phyloP scores from a whole-genome alignment of 2,329 filamentous ascomycete genomes.

The Fusarium sp. region DNA sequence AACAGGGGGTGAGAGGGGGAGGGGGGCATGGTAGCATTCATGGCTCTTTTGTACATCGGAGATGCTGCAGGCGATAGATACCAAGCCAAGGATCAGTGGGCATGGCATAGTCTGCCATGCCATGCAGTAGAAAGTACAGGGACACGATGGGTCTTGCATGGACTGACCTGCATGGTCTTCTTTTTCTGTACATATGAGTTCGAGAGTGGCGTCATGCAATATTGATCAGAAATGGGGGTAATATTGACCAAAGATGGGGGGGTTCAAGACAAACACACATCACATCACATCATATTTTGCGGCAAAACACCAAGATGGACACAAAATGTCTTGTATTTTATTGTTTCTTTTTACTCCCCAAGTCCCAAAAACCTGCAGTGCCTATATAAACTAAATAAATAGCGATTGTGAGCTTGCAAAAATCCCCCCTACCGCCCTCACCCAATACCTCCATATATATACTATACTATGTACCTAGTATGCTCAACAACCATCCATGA shows the following conservation, averaged over 20 bases:
- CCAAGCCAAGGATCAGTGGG: not conserved
- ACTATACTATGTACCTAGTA: slow-evolving; percentile 18
- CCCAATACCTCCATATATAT: slow-evolving; percentile 29
- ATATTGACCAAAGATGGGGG: no score
- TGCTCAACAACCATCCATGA: slow-evolving; percentile 35
- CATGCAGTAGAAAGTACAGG: not conserved
- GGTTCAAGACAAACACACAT: not conserved
- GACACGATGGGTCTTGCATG: not conserved
- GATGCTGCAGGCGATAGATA: slow-evolving; percentile 1
- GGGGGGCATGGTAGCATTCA: not conserved
- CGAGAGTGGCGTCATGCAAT: not conserved
- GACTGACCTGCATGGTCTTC: not conserved
- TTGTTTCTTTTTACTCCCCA: slow-evolving; percentile 9
- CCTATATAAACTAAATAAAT: slow-evolving; percentile 27
- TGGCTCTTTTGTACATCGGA: not conserved
- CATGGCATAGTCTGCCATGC: not conserved
- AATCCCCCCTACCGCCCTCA: slow-evolving; percentile 15
- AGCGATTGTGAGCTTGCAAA: slow-evolving; percentile 29
- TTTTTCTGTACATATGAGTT: not conserved
- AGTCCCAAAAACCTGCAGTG: slow-evolving; percentile 2
- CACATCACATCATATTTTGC: not conserved
- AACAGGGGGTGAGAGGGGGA: not conserved
- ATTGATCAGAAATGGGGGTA: not conserved
- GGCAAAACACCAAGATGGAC: not conserved
- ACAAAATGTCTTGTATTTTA: slow-evolving; percentile 3